Conservation (phyloP, 768 basidiomycete genomes). For the Russula olivacea region DNA sequence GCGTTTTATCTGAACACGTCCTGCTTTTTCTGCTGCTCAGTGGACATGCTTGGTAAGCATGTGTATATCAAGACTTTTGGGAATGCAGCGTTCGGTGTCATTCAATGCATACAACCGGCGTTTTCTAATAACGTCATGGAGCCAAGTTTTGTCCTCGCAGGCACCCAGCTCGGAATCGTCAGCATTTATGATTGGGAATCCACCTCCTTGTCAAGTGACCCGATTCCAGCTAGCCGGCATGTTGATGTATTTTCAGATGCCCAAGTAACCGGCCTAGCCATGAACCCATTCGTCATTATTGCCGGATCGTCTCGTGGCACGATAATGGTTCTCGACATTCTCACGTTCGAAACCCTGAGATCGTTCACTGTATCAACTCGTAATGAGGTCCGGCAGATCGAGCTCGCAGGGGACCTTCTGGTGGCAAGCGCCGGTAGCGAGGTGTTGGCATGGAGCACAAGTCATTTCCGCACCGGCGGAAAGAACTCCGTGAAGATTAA, state of each 20-base stretch:
- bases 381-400: conserved; percentile 48
- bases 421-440: conserved; percentile 55
- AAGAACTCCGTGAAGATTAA: conserved; percentile 29
- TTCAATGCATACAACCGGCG: conserved; percentile 47
- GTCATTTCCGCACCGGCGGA: conserved; percentile 36
- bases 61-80: conserved; percentile 44
- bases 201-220: conserved; percentile 16
- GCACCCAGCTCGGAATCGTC: conserved; percentile 61
- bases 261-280: conserved; percentile 55
- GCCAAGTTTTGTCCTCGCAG: conserved; percentile 50
- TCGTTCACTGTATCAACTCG: conserved; percentile 43
- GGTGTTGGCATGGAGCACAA: conserved; percentile 65
- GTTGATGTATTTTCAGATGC: conserved; percentile 64
- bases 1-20: conserved; percentile 46
- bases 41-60: conserved; percentile 32
- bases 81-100: conserved; percentile 43
- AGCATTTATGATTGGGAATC: conserved; percentile 52
- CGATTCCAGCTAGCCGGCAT: conserved; percentile 37
- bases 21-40: conserved; percentile 46
- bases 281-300: conserved; percentile 53
- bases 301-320: conserved; percentile 62
- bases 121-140: conserved; percentile 38
- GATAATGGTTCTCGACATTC: conserved; percentile 57
- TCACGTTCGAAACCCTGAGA: conserved; percentile 54
- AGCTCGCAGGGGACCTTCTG: conserved; percentile 50